A percentile compares a stretch with the other conserved stretches of the same genome.
Evolutionary conservation across 495 filamentous ascomycete species (phyloP).

Genomic region (Podospora bellae-mahoneyi): DNA sequence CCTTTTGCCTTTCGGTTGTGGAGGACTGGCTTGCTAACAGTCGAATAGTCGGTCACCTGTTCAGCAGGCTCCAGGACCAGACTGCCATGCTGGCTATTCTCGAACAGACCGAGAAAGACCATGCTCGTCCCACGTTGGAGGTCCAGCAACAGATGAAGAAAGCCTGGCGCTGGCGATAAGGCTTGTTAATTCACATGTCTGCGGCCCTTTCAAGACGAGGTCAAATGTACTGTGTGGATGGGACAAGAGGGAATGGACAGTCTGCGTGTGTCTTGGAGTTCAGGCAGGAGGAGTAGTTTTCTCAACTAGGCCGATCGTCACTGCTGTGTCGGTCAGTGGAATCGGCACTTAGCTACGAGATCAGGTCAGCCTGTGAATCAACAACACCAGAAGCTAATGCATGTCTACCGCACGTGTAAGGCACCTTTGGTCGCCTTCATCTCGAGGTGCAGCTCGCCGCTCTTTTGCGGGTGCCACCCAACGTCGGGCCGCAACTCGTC

Average conservation of each 20-base stretch:
- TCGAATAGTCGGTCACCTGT: constrained; percentile 36
- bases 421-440: constrained; percentile 1
- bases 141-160: constrained; percentile 8
- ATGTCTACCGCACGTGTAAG: neutral
- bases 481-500: constrained; percentile 2
- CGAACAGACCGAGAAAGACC: constrained; percentile 15
- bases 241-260: neutral
- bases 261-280: neutral
- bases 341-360: neutral
- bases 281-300: neutral
- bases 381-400: neutral
- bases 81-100: constrained; percentile 15
- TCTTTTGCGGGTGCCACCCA: neutral
- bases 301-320: neutral
- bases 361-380: neutral
- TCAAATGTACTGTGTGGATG: neutral
- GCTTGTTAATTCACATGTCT: neutral
- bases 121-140: constrained; percentile 17
- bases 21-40: constrained; percentile 2
- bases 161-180: neutral
- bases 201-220: neutral
- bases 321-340: neutral
- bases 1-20: neutral
- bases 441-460: constrained; percentile 2
- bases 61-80: neutral